These are phyloP conservation scores for Fagus crenata DNA, from an alignment of 306 rosid species.

Conservation along the genomic window DNA sequence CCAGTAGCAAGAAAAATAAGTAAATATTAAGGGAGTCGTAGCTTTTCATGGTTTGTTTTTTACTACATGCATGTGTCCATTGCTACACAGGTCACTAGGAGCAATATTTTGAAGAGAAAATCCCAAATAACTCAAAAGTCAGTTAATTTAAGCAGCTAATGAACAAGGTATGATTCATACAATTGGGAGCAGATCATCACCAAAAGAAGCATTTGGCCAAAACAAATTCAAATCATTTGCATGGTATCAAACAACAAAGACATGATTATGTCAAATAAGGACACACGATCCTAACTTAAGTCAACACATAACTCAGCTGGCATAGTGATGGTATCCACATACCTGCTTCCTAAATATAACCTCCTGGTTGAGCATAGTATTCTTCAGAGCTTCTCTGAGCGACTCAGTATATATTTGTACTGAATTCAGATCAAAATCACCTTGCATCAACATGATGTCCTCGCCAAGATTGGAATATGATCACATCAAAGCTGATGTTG, in stretches of 20 bases:
- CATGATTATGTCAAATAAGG: neutral
- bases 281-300: neutral
- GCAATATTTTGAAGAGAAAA: neutral
- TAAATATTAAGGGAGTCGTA: neutral
- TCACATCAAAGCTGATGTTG: constrained; percentile 21
- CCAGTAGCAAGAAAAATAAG: constrained; percentile 8
- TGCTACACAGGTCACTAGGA: neutral
- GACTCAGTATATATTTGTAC: constrained; percentile 30
- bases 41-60: neutral
- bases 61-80: neutral
- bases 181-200: neutral
- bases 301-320: neutral
- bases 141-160: neutral
- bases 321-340: constrained; percentile 10
- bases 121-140: neutral
- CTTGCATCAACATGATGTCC: constrained; percentile 41
- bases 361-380: constrained; percentile 61
- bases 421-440: constrained; percentile 43
- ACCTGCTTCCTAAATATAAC: constrained; percentile 58
- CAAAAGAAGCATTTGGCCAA: neutral
- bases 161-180: neutral
- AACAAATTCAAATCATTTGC: neutral
- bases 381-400: constrained; percentile 41
- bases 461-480: neutral
- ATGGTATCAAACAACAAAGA: neutral